phyloP scores from a whole-genome alignment of 139 green algal species.

The Chlamydomonas sp. region DNA sequence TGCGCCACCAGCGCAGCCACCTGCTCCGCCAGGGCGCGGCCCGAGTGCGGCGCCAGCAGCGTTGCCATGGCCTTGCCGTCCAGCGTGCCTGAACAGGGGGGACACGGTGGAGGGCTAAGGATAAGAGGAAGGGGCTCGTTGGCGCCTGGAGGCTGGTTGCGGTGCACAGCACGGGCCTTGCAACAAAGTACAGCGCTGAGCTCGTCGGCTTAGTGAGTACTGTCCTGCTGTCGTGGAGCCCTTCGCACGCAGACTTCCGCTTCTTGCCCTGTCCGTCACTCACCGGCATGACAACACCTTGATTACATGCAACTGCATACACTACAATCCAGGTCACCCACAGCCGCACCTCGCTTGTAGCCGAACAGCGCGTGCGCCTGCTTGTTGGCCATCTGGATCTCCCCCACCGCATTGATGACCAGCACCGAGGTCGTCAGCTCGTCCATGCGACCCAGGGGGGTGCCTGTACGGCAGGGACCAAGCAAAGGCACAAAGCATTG shows the following conservation, averaged over 20 bases:
- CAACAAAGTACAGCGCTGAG: too few relatives aligned
- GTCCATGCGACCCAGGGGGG: slow-evolving; percentile 28
- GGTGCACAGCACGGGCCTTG: too few relatives aligned
- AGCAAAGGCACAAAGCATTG: too few relatives aligned
- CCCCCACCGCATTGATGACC: slow-evolving; percentile 47
- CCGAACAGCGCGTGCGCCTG: slow-evolving; percentile 1
- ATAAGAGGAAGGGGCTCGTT: neutral
- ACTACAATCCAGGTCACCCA: neutral
- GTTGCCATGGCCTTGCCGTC: slow-evolving; percentile 13
- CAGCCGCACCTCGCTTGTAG: slow-evolving; percentile 17
- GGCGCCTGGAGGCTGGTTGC: too few relatives aligned
- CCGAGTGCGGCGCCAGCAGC: slow-evolving; percentile 9
- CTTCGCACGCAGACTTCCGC: too few relatives aligned
- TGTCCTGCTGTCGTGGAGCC: too few relatives aligned
- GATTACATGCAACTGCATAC: too few relatives aligned
- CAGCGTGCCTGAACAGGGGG: neutral
- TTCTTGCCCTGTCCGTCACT: too few relatives aligned
- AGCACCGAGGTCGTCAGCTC: slow-evolving; percentile 38
- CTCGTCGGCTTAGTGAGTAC: too few relatives aligned
- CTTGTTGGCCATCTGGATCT: slow-evolving; percentile 43
- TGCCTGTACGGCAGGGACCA: slow-evolving; percentile 3
- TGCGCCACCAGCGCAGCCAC: neutral
- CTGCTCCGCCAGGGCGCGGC: neutral
- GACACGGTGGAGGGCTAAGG: too few relatives aligned
- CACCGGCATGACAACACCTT: too few relatives aligned